Percentiles rank a stretch among this genome's conserved stretches.
phyloP scores from a whole-genome alignment of 2,329 filamentous ascomycete genomes.

The Aspergillus ibericus region DNA sequence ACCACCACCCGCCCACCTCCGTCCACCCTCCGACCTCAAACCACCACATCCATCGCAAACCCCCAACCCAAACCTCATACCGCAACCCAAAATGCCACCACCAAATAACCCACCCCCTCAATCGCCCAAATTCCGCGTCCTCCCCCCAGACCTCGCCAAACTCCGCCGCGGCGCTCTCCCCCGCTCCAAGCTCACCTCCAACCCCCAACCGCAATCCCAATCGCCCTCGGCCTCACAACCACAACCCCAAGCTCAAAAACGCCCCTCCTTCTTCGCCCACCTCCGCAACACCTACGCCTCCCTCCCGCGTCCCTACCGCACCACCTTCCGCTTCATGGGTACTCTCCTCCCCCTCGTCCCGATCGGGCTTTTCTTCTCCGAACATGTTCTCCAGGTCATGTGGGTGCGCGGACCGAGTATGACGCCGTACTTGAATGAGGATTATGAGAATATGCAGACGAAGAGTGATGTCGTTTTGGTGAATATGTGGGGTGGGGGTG shows the following conservation, averaged over 20 bases:
- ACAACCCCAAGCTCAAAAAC: conserved; percentile 12
- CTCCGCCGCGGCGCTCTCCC: conserved; percentile 7
- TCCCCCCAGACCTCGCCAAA: conserved; percentile 22
- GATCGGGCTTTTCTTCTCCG: conserved; percentile 41
- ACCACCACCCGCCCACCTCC: neutral
- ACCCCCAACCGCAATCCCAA: conserved; percentile 5
- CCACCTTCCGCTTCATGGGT: conserved; percentile 28
- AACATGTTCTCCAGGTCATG: conserved; percentile 44
- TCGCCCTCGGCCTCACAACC: no score
- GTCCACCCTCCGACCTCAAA: neutral
- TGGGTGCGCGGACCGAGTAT: conserved; percentile 60
- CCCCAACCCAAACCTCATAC: neutral
- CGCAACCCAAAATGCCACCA: conserved; percentile 9
- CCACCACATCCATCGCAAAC: neutral
- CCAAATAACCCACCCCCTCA: conserved; percentile 6
- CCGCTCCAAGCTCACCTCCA: conserved; percentile 1
- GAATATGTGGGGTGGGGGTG: conserved; percentile 47
- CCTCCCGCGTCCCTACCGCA: conserved; percentile 29
- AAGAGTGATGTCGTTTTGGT: conserved; percentile 46
- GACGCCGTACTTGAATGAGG: conserved; percentile 73
- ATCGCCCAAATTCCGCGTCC: conserved; percentile 19
- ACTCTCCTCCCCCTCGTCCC: conserved; percentile 37
- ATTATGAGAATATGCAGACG: conserved; percentile 51
- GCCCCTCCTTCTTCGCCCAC: conserved; percentile 24
- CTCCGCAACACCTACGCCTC: conserved; percentile 30